These are phyloP conservation scores for Plasmodium coatneyi DNA, from an alignment of 169 alveolate species.

Conservation along the genomic window DNA sequence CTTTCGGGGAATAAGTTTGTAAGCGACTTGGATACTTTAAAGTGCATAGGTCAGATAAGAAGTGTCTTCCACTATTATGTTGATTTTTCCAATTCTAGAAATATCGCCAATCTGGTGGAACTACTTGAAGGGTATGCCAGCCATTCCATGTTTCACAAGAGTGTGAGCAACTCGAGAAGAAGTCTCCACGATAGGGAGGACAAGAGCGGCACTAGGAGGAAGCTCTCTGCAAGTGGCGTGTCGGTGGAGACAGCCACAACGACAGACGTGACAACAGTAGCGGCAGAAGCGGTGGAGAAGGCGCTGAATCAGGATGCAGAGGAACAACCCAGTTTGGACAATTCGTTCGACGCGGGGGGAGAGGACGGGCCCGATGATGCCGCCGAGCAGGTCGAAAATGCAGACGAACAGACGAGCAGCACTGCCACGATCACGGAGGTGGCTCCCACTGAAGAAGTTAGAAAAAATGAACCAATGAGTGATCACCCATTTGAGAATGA, in stretches of 20 bases:
- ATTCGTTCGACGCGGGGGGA: not conserved
- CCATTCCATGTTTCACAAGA: slow-evolving; percentile 12
- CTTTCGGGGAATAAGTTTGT: slow-evolving; percentile 33
- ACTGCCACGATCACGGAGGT: not conserved
- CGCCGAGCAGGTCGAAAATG: not conserved
- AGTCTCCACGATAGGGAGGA: not conserved
- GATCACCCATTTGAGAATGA: not conserved
- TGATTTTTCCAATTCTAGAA: slow-evolving; percentile 8
- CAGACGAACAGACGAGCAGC: not conserved
- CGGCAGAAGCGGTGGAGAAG: not conserved
- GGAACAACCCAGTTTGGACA: not conserved
- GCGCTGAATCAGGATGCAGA: not conserved
- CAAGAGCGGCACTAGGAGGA: not conserved
- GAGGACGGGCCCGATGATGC: not conserved
- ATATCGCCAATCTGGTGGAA: slow-evolving; percentile 17
- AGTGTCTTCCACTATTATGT: not conserved
- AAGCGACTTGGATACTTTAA: slow-evolving; percentile 24
- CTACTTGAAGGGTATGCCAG: slow-evolving; percentile 11
- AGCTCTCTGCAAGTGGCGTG: not conserved
- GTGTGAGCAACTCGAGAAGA: not conserved
- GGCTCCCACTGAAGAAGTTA: not conserved
- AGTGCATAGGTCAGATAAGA: slow-evolving; percentile 1
- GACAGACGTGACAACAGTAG: not conserved
- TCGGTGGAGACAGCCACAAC: not conserved
- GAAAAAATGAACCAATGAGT: not conserved